Evolutionary conservation across 148 eudicot genomes (phyloP), one percentile per base, ranked within the genome.

Genomic region (Fagopyrum homotropicum): DNA sequence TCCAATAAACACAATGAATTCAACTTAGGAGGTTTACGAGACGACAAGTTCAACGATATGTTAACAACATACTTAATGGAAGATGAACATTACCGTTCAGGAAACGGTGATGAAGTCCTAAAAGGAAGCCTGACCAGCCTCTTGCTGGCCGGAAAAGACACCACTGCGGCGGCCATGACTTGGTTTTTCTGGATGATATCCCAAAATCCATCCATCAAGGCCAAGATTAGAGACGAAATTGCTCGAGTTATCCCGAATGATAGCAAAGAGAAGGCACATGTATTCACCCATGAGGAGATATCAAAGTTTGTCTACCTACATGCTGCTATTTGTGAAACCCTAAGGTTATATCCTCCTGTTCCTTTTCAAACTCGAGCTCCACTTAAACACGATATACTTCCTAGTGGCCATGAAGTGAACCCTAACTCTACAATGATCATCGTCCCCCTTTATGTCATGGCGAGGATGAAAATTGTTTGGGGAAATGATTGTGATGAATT

Each of bases 301-400:
- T 22, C 49, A 68, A 78, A 78, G 56, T 30, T 81, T 4, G 78
- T 69, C 19, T 81, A 81, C 61, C 77, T 77, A 69, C 80, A 74
- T 9, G 61, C 63, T 40, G 75, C 80, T 1, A 9, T 81, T 2
- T 55, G 19, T 6, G 83, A 81, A 74, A 46, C 80, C 17, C 22
- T 81, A 51, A 74, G 83, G 66, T 69, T 81, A 0, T 81, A n/a
- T 55, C 83, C 83, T 19, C 69, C 83, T 0, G 78, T 70, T n/a
- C 83, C 83, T 3, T 72, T 81, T 1, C 73, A 77, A 10, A 69
- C 56, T 9, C 51, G 78, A 46, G 60, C 54, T 11, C 75, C 83
- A 15, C 30, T 50, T 7, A 19, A 59, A 48, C 22, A 7, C 1
- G 83, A 81, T 2, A 35, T 35, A 2, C 2, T 35, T 35, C 40